Base-by-base conservation (phyloP, 192 early-diverging fungal genomes). In the Haplosporangium gracile region DNA sequence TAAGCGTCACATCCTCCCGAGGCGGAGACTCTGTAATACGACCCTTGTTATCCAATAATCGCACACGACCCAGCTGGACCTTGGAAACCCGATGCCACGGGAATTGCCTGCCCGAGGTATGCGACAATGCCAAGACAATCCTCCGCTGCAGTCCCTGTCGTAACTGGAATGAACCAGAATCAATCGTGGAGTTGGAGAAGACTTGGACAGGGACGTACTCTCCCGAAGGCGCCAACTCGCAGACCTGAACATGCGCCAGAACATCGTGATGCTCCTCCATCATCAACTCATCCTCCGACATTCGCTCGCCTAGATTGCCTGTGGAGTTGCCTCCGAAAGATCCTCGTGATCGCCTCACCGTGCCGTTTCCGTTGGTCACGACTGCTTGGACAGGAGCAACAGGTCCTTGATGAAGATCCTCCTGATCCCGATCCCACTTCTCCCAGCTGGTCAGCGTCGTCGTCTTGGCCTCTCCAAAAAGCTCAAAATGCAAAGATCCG, bases 81-180 rank as follows among this genome's bases (percentile, higher is more conserved):
- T 79, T 91, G 18, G 82, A 75, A 1, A 93, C 76, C 16, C 78
- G 74, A 26, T 74, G 80, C 89, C 94, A 94, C 20, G 80, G 87
- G 72, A 97, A 91, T 26, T 95, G 94, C 5, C 89, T 87, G 53
- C 95, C 95, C 75, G 94, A 91, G 20, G 91, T 92, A 81, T 97
- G 96, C 0, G 89, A 92, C n/a, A 97, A 47, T 0, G 88, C 89
- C 45, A 96, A 68, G 34, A 91, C 82, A 38, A 97, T 88, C 16
- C 95, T 92, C 5, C 95, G 92, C 87, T 96, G 95, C 22, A 97
- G 74, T 16, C 96, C 96, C 87, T 97, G 95, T 55, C 93, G 90
- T 60, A 97, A 80, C 36, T 90, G 68, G 80, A 95, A 95, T 0
- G 90, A 90, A 16, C 90, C 91, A 7, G 80, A 72, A 77, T 90